Conservation (phyloP, 2,329 filamentous ascomycete genomes). For the Calonectria crousiana region DNA sequence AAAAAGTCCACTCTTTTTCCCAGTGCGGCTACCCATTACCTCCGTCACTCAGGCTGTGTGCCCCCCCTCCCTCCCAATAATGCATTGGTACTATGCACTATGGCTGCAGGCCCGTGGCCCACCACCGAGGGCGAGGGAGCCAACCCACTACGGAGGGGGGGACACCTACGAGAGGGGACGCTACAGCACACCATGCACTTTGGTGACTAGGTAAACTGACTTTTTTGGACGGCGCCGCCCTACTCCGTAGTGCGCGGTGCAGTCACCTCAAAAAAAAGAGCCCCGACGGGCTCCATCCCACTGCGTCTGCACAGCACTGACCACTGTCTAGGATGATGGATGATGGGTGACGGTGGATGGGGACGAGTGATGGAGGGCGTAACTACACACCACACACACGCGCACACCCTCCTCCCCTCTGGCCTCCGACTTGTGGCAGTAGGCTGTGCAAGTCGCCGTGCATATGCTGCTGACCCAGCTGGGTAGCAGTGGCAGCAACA, state of each 20-base stretch:
- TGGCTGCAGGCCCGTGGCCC: constrained; percentile 35
- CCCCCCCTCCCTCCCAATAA: constrained; percentile 23
- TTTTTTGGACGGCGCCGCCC: constrained; percentile 9
- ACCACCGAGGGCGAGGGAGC: constrained; percentile 40
- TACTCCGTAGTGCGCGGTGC: constrained; percentile 3
- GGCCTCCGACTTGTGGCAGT: neutral
- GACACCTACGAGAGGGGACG: neutral
- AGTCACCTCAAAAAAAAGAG: constrained; percentile 10
- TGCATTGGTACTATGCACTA: constrained; percentile 26
- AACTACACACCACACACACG: neutral
- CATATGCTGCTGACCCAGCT: constrained; percentile 28
- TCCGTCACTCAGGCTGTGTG: constrained; percentile 31
- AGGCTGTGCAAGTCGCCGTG: constrained; percentile 29
- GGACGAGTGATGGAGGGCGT: neutral
- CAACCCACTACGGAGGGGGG: neutral
- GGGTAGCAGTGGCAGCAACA: constrained; percentile 3
- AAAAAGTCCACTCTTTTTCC: constrained; percentile 23
- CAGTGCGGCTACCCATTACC: constrained; percentile 14
- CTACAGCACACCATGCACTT: constrained; percentile 9
- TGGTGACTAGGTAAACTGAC: constrained; percentile 9
- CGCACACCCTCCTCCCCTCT: neutral
- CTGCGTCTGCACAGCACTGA: constrained; percentile 24
- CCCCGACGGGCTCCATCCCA: constrained; percentile 20
- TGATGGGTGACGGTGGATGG: constrained; percentile 6
- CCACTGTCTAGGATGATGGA: constrained; percentile 10